Percentiles rank a stretch among this genome's conserved stretches.
phyloP scores from a whole-genome alignment of 352 stramenopile species.

The Globisporangium paroecandrum region DNA sequence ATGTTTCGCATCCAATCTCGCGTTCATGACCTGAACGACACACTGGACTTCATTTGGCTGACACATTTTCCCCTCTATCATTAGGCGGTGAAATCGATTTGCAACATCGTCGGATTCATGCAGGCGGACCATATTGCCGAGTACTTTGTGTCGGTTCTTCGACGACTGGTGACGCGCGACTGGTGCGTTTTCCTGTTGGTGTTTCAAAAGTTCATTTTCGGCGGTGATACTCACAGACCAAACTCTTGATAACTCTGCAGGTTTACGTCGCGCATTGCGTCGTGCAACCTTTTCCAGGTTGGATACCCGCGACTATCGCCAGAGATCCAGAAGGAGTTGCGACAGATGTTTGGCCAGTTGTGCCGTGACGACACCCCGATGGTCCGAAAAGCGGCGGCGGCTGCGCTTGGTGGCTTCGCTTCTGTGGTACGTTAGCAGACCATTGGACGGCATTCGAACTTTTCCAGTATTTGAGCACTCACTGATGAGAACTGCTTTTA shows the following conservation, averaged over 20 bases:
- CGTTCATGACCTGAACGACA: background rate
- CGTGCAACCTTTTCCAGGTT: slow-evolving; percentile 79
- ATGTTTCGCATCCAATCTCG: background rate
- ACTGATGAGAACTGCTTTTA: background rate
- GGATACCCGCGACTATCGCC: slow-evolving; percentile 53
- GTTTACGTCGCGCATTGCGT: slow-evolving; percentile 85
- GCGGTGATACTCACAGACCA: background rate
- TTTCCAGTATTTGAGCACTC: background rate
- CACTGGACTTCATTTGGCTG: background rate
- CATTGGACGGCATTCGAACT: background rate
- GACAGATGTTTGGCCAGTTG: slow-evolving; percentile 90
- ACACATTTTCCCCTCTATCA: background rate
- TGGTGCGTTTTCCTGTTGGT: slow-evolving; percentile 86
- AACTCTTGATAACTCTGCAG: slow-evolving; percentile 15
- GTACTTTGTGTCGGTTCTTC: slow-evolving; percentile 93
- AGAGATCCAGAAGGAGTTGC: slow-evolving; percentile 78
- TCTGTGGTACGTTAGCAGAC: slow-evolving; percentile 31
- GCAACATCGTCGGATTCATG: slow-evolving; percentile 86
- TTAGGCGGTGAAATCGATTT: slow-evolving; percentile 88
- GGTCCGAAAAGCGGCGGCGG: slow-evolving; percentile 91
- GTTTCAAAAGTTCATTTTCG: background rate
- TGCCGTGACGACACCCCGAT: slow-evolving; percentile 97
- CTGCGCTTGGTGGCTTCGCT: slow-evolving; percentile 88
- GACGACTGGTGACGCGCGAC: slow-evolving; percentile 92
- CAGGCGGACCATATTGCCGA: slow-evolving; percentile 77